Percentiles rank a stretch among this genome's conserved stretches.
These are phyloP conservation scores for Suillus variegatus DNA, from an alignment of 768 basidiomycete genomes.

Conservation along the genomic window DNA sequence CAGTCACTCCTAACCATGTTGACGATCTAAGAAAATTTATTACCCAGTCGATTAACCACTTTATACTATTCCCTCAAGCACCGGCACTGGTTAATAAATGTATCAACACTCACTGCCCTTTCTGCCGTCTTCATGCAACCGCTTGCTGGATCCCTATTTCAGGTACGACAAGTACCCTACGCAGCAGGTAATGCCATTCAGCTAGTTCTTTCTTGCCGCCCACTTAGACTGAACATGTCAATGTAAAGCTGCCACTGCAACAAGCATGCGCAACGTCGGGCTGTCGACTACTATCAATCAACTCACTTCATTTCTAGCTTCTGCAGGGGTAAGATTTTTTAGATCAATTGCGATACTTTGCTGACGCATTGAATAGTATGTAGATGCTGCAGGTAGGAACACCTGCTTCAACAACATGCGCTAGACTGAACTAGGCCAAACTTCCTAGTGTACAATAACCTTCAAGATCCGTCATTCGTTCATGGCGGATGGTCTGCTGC, in stretches of 20 bases:
- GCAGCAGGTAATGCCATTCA: slow-evolving; percentile 17
- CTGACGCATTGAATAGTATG: slow-evolving; percentile 35
- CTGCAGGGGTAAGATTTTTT: slow-evolving; percentile 49
- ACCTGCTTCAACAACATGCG: not conserved
- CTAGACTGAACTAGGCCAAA: slow-evolving; percentile 2
- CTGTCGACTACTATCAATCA: slow-evolving; percentile 45
- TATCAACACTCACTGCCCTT: slow-evolving; percentile 52
- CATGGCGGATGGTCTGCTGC: slow-evolving; percentile 52
- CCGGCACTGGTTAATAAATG: slow-evolving; percentile 54
- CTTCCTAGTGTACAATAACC: slow-evolving; percentile 32
- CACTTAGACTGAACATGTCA: slow-evolving; percentile 27
- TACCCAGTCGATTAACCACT: slow-evolving; percentile 41
- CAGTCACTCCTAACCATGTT: not conserved
- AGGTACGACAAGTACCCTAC: slow-evolving; percentile 24
- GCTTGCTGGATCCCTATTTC: slow-evolving; percentile 45
- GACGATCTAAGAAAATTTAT: slow-evolving; percentile 10
- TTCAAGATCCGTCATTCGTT: slow-evolving; percentile 63
- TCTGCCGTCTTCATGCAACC: slow-evolving; percentile 55
- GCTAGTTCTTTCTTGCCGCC: slow-evolving; percentile 44
- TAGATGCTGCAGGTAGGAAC: slow-evolving; percentile 27
- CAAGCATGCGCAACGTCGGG: slow-evolving; percentile 43
- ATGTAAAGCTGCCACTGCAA: slow-evolving; percentile 38
- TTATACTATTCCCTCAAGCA: slow-evolving; percentile 49
- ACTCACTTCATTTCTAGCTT: slow-evolving; percentile 57
- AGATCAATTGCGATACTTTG: not conserved